Conservation (phyloP, 345 rosid genomes). For the Populus nigra region DNA sequence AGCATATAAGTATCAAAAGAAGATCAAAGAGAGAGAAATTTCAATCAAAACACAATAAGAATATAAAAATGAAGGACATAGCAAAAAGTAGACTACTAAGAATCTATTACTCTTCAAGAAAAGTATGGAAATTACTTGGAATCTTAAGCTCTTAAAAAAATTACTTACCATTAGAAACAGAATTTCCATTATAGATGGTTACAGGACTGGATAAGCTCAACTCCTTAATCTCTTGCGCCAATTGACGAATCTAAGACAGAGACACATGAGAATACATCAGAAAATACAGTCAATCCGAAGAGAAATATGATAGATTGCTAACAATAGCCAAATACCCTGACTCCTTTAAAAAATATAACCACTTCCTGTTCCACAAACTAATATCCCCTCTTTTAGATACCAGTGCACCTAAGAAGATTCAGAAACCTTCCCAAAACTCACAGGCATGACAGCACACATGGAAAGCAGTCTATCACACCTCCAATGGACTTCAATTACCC, state of each 20-base stretch:
- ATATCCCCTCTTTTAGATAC: background rate
- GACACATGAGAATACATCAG: conserved; percentile 7
- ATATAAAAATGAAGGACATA: background rate
- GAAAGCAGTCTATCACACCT: background rate
- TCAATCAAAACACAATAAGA: background rate
- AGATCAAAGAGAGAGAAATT: background rate
- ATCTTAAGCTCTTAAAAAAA: background rate
- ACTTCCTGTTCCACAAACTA: background rate
- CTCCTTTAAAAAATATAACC: background rate
- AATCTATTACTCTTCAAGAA: background rate
- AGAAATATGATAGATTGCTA: background rate
- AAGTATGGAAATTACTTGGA: background rate
- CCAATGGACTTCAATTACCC: background rate
- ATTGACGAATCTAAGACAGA: conserved; percentile 56
- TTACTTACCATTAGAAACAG: conserved; percentile 49
- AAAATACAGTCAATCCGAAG: conserved; percentile 1
- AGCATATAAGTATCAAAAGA: background rate
- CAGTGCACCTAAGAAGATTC: background rate
- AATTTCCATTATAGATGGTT: conserved; percentile 69
- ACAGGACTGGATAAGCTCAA: conserved; percentile 58
- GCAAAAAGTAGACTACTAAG: background rate
- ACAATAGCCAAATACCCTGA: background rate
- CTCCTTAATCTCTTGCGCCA: conserved; percentile 92
- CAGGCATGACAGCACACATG: background rate
- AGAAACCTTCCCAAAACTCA: background rate